Conservation (phyloP, 805 yeast genomes). For the Suhomyces vadensis region DNA sequence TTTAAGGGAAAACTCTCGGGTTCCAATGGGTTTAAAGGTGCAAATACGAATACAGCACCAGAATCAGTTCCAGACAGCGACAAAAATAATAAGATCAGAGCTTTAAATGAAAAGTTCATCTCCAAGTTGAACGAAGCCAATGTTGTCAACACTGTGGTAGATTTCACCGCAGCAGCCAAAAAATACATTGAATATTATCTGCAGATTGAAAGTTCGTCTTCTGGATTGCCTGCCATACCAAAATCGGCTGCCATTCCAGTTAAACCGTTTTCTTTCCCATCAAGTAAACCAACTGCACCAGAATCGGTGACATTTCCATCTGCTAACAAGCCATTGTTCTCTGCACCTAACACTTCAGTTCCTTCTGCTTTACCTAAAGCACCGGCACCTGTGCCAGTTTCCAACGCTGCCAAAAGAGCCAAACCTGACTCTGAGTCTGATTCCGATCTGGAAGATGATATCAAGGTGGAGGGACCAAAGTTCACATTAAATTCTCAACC, state of each 20-base stretch:
- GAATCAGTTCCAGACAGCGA: constrained; percentile 17
- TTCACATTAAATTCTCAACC: constrained; percentile 31
- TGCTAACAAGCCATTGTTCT: background rate
- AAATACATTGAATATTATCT: constrained; percentile 59
- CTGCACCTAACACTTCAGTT: background rate
- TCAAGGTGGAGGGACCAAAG: constrained; percentile 38
- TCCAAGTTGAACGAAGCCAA: constrained; percentile 47
- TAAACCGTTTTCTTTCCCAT: background rate
- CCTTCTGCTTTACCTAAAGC: constrained; percentile 6
- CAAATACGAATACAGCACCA: background rate
- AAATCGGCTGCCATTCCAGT: background rate
- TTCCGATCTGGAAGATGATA: constrained; percentile 26
- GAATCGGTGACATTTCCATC: background rate
- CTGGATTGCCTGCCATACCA: constrained; percentile 2
- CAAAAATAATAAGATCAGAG: constrained; percentile 53
- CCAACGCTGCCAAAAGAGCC: constrained; percentile 4
- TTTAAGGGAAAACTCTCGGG: background rate
- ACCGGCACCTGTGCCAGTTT: constrained; percentile 5
- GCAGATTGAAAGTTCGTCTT: constrained; percentile 23
- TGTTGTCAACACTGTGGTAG: constrained; percentile 48
- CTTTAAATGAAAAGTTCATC: constrained; percentile 63
- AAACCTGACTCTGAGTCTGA: constrained; percentile 15
- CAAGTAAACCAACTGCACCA: constrained; percentile 1
- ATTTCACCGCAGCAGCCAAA: constrained; percentile 54
- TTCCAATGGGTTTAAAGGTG: background rate